Evolutionary conservation across 208 protist species (phyloP).

Genomic region (Acanthamoeba divionensis): DNA sequence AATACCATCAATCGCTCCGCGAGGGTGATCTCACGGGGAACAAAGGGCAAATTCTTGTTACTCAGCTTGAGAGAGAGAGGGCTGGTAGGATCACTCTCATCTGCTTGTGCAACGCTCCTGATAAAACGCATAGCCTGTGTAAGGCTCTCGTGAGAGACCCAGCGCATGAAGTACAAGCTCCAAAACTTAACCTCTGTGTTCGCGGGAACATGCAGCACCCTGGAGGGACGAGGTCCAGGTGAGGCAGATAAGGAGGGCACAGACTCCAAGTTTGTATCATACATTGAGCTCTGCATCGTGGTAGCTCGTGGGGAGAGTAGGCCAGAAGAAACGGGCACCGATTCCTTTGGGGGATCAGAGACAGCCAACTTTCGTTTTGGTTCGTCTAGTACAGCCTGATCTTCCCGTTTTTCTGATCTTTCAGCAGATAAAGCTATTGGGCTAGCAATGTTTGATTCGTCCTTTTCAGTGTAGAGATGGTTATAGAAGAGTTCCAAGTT

Average conservation of each 20-base stretch:
- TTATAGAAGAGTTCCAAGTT: conserved; percentile 14
- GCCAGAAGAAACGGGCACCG: background rate
- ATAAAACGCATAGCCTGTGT: background rate
- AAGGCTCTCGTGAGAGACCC: background rate
- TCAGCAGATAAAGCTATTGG: background rate
- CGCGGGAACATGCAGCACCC: background rate
- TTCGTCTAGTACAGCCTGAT: background rate
- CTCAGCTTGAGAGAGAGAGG: background rate
- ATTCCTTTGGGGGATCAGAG: background rate
- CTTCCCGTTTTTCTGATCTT: background rate
- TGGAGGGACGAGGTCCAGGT: background rate
- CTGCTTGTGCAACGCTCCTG: background rate
- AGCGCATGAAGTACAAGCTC: background rate
- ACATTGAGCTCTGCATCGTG: background rate
- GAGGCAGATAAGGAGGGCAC: background rate
- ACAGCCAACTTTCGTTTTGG: background rate
- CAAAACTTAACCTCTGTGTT: conserved; percentile 14
- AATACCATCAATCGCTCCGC: background rate
- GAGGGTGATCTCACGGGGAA: background rate
- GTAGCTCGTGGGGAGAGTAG: background rate
- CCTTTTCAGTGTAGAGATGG: background rate
- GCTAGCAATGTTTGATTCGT: background rate
- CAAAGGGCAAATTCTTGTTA: background rate
- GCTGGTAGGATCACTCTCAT: background rate
- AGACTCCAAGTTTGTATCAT: background rate